phyloP scores from a whole-genome alignment of 495 filamentous ascomycete species.

The Penicillium canescens region DNA sequence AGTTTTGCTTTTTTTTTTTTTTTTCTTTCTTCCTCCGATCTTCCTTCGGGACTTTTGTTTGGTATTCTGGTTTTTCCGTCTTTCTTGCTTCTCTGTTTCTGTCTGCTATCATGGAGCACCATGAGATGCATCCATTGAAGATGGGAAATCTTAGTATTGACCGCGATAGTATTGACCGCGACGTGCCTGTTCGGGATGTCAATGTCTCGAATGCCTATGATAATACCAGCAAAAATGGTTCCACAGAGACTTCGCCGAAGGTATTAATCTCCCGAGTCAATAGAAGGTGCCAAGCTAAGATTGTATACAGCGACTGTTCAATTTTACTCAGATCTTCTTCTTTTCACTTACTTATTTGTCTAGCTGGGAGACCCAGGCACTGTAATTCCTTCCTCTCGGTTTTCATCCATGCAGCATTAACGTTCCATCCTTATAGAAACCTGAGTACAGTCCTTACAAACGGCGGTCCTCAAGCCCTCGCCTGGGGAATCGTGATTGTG shows the following conservation, averaged over 20 bases:
- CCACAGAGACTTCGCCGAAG: slow-evolving; percentile 3
- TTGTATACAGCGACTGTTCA: slow-evolving; percentile 16
- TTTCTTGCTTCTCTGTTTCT: neutral
- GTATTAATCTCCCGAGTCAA: neutral
- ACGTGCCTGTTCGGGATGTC: neutral
- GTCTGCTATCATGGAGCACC: slow-evolving; percentile 1
- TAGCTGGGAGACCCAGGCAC: slow-evolving; percentile 19
- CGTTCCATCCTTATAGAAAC: neutral
- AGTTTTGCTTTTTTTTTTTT: slow-evolving; percentile 8
- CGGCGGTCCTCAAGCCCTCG: slow-evolving; percentile 16
- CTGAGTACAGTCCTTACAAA: slow-evolving; percentile 15
- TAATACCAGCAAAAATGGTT: neutral
- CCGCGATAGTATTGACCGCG: neutral
- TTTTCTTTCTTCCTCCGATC: neutral
- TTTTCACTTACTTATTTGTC: slow-evolving; percentile 22
- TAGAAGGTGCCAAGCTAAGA: neutral
- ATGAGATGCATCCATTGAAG: neutral
- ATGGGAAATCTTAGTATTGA: neutral
- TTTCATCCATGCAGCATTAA: neutral
- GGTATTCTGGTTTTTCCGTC: neutral
- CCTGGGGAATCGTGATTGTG: slow-evolving; percentile 21
- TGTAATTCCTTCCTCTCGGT: neutral
- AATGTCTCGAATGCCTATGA: neutral
- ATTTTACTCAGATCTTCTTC: slow-evolving; percentile 22
- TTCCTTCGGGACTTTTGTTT: neutral